These are phyloP conservation scores for Vanilla planifolia DNA, from an alignment of 106 monocot genomes.

Conservation along the genomic window DNA sequence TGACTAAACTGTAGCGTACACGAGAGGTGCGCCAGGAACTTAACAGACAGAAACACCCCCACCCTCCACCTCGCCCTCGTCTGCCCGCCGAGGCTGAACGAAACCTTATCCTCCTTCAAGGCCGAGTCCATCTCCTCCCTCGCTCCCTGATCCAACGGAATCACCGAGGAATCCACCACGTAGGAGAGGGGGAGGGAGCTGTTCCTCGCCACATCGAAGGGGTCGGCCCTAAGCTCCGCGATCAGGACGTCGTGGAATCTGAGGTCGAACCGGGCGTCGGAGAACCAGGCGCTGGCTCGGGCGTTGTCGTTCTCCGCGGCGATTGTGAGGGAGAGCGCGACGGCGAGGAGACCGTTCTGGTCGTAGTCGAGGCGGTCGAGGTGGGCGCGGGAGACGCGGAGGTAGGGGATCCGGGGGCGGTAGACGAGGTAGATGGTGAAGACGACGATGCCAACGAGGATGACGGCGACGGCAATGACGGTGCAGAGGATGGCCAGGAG, in stretches of 20 bases:
- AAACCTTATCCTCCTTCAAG: constrained; percentile 30
- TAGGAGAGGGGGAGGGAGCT: constrained; percentile 47
- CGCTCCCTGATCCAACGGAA: constrained; percentile 39
- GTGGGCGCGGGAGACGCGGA: constrained; percentile 30
- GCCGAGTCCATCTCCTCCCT: constrained; percentile 53
- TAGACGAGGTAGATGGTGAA: constrained; percentile 57
- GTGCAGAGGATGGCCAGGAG: constrained; percentile 53
- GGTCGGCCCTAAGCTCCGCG: constrained; percentile 40
- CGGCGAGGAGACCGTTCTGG: constrained; percentile 41
- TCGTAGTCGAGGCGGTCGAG: constrained; percentile 57
- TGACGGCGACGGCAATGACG: constrained; percentile 44
- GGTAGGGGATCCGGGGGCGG: constrained; percentile 61
- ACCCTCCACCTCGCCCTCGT: constrained; percentile 65
- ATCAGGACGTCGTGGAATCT: constrained; percentile 31
- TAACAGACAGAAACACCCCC: constrained; percentile 31
- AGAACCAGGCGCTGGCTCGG: constrained; percentile 42
- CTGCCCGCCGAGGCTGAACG: constrained; percentile 46
- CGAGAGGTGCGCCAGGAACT: constrained; percentile 36
- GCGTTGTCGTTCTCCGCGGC: constrained; percentile 57
- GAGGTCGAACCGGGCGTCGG: constrained; percentile 21
- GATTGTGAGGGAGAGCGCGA: constrained; percentile 27
- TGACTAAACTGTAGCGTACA: constrained; percentile 48
- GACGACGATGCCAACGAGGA: constrained; percentile 42
- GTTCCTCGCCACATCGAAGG: constrained; percentile 44
- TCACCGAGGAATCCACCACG: constrained; percentile 23